Conservation (phyloP, 1,139 yeast genomes). For the Magnusiomyces paraingens region DNA sequence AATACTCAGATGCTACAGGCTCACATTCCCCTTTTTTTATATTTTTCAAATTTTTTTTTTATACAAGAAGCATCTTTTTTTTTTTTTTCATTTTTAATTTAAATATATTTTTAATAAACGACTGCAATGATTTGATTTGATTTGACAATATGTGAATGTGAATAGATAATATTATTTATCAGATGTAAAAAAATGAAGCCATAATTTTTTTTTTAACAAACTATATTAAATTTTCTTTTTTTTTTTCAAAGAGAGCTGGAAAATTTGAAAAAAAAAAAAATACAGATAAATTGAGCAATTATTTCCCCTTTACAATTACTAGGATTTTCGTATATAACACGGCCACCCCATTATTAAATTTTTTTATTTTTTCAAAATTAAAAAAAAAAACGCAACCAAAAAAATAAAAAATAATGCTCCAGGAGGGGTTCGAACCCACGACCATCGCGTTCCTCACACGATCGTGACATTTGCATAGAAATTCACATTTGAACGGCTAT, state of each 20-base stretch:
- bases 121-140: too few relatives aligned
- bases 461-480: constrained; percentile 39
- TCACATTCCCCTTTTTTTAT: too few relatives aligned
- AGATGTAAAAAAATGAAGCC: too few relatives aligned
- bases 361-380: constrained; percentile 9
- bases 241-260: too few relatives aligned
- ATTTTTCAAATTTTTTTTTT: background rate
- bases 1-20: background rate
- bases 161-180: too few relatives aligned
- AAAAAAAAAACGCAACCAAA: constrained; percentile 23
- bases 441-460: constrained; percentile 47
- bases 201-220: too few relatives aligned
- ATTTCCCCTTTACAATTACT: too few relatives aligned
- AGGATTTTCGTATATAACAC: too few relatives aligned
- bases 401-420: constrained; percentile 35
- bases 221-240: too few relatives aligned
- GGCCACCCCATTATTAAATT: too few relatives aligned
- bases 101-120: background rate
- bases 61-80: background rate
- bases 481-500: constrained; percentile 37
- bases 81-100: background rate
- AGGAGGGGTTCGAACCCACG: constrained; percentile 49
- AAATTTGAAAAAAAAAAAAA: background rate
- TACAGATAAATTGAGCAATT: too few relatives aligned
- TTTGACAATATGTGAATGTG: too few relatives aligned